Base-by-base conservation (phyloP, 805 yeast genomes). In the Kodamaea neixiangensis region DNA sequence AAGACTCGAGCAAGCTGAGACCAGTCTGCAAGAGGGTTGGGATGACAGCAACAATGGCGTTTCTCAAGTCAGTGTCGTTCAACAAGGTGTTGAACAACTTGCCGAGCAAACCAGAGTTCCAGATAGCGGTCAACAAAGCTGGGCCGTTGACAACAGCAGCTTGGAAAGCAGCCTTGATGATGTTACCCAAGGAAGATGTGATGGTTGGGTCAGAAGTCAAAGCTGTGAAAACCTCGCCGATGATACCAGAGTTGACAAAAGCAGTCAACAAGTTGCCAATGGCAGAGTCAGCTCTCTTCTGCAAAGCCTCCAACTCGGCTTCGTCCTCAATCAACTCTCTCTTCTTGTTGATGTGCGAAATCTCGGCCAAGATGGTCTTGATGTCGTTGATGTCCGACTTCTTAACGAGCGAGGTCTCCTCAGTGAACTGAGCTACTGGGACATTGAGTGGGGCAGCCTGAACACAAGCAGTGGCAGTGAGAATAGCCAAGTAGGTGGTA, bases 71-170 rank as follows among this genome's bases (percentile, higher is more conserved):
- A 25, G 61, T 3, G 60, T 69, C 71, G 58, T 71, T 65, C 43
- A 65, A 49, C 44, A 73, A 52, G 47, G 58, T 62, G 50, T 54
- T 55, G 62, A 72, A 69, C 45, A 73, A 53, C 25, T 62, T 64
- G 47, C 63, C 61, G 48, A 74, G 50, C 52, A 72, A 67, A 51
- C 77, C 77, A 31, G 78, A 72, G 58, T 71, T 61, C 69, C 66
- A 73, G 53, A 74, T 54, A 47, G 77, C 77, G 48, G 63, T 59
- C 52, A 73, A 57, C 60, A 74, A 72, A 38, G 73, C 63, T 46
- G 77, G 75, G 47, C 73, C 79, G 48, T 72, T 65, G 38, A 67
- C 67, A 53, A 72, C 45, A 42, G 73, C 71, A 41, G 67, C 65
- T 52, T 61, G 54, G 47, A 73, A 37, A 35, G 75, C 66, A 38